Evolutionary conservation across 1,284 basidiomycete species (phyloP).

Genomic region (Cryptococcus maquisensis): DNA sequence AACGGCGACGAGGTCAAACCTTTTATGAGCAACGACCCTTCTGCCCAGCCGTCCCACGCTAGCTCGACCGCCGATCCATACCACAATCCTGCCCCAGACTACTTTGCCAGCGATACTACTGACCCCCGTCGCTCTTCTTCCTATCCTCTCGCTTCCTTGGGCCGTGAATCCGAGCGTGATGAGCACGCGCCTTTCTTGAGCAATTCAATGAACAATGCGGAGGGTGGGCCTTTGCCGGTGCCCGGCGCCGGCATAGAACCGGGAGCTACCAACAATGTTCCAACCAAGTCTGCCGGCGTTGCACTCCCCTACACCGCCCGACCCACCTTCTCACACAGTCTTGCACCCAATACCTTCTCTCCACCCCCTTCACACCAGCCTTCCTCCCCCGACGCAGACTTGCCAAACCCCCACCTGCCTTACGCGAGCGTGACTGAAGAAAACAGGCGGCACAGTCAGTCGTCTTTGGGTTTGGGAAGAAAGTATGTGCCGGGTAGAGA

Average conservation of each 20-base stretch:
- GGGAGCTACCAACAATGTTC: constrained; percentile 16
- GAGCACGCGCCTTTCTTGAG: constrained; percentile 12
- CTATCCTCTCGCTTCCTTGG: neutral
- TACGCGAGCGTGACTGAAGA: neutral
- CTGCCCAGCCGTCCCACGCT: neutral
- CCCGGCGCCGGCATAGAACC: too few species aligned
- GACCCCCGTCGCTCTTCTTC: too few species aligned
- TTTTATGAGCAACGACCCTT: constrained; percentile 3
- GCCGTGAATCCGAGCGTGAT: too few species aligned
- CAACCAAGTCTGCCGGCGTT: neutral
- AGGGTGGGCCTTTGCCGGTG: too few species aligned
- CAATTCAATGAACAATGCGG: too few species aligned
- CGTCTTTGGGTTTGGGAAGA: neutral
- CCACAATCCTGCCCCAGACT: neutral
- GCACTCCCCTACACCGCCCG: neutral
- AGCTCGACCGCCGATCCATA: neutral
- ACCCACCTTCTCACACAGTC: neutral
- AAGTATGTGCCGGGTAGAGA: constrained; percentile 15
- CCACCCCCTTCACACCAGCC: too few species aligned
- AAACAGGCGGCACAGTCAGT: neutral
- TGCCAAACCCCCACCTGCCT: neutral
- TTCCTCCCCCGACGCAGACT: too few species aligned
- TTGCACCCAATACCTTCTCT: neutral
- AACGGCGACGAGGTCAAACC: constrained; percentile 28
- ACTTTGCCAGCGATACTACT: neutral